Percentiles rank a stretch among this genome's conserved stretches.
These are phyloP conservation scores for Podospora tetraspora DNA, from an alignment of 495 filamentous ascomycete genomes.

Conservation along the genomic window DNA sequence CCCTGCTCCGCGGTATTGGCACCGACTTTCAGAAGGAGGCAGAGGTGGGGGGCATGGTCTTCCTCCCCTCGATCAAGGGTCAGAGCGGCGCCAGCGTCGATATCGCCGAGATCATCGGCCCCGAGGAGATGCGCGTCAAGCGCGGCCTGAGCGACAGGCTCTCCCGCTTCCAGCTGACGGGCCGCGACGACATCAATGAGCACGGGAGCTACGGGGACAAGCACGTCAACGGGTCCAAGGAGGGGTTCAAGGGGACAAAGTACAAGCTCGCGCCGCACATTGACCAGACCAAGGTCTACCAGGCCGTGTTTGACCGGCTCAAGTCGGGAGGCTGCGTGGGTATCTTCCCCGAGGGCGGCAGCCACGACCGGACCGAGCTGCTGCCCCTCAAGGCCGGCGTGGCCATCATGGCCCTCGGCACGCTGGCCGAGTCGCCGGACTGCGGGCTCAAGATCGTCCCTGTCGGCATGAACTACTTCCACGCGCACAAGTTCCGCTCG, in stretches of 20 bases:
- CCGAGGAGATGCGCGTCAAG: slow-evolving; percentile 80
- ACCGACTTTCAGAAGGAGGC: slow-evolving; percentile 76
- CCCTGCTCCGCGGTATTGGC: slow-evolving; percentile 76
- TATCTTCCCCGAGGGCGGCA: slow-evolving; percentile 97
- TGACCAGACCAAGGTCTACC: slow-evolving; percentile 87
- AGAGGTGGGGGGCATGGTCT: slow-evolving; percentile 74
- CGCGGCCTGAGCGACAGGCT: slow-evolving; percentile 71
- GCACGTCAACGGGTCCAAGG: slow-evolving; percentile 47
- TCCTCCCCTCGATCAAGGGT: slow-evolving; percentile 77
- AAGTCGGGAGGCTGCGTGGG: slow-evolving; percentile 83
- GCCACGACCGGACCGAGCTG: slow-evolving; percentile 90
- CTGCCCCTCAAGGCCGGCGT: slow-evolving; percentile 96
- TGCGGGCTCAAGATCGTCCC: slow-evolving; percentile 97
- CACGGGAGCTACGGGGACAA: slow-evolving; percentile 47
- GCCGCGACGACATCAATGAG: slow-evolving; percentile 60
- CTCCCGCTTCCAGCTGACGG: slow-evolving; percentile 72
- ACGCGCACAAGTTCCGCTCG: slow-evolving; percentile 97
- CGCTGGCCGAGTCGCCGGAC: slow-evolving; percentile 79
- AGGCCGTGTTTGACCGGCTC: slow-evolving; percentile 81
- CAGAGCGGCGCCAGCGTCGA: slow-evolving; percentile 67
- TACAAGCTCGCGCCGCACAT: slow-evolving; percentile 91
- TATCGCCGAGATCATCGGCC: slow-evolving; percentile 70
- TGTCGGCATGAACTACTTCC: slow-evolving; percentile 99
- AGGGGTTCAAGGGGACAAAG: slow-evolving; percentile 67
- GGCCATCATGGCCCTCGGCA: slow-evolving; percentile 94